Conservation (phyloP, 306 rosid species). For the Echinosophora koreensis region DNA sequence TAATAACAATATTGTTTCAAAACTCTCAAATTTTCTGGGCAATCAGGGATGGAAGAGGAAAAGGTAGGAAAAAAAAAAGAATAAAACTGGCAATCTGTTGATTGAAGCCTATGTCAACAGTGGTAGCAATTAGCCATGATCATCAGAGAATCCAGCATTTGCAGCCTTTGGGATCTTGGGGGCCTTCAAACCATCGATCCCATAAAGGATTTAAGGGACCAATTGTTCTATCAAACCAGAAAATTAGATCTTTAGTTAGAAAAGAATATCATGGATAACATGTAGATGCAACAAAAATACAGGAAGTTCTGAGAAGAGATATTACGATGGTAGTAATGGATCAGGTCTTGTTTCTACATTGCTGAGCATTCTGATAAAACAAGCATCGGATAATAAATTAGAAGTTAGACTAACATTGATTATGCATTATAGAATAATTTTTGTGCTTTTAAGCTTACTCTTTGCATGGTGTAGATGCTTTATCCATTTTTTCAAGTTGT, state of each 20-base stretch:
- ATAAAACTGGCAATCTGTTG: conserved; percentile 37
- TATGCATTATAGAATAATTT: conserved; percentile 12
- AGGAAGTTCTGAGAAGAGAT: conserved; percentile 20
- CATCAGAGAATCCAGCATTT: conserved; percentile 90
- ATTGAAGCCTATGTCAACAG: conserved; percentile 44
- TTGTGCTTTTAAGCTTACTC: conserved; percentile 66
- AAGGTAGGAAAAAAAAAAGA: background rate
- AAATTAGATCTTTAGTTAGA: conserved; percentile 36
- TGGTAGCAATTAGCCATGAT: conserved; percentile 30
- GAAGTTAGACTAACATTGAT: conserved; percentile 29
- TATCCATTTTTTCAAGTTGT: conserved; percentile 80
- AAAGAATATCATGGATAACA: background rate
- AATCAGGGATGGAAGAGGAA: conserved; percentile 23
- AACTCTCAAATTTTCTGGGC: conserved; percentile 44
- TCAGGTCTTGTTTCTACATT: conserved; percentile 86
- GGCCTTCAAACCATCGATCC: conserved; percentile 99
- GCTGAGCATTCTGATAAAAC: conserved; percentile 74
- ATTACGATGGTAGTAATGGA: conserved; percentile 86
- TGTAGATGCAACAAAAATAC: background rate
- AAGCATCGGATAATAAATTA: conserved; percentile 25
- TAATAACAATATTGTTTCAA: conserved; percentile 40
- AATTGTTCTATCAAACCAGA: conserved; percentile 61
- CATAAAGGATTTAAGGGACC: conserved; percentile 83
- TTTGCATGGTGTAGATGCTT: conserved; percentile 80
- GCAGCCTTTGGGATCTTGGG: conserved; percentile 85